Evolutionary conservation across 441 rosid species (phyloP).

Genomic region (Euphorbia corollata): DNA sequence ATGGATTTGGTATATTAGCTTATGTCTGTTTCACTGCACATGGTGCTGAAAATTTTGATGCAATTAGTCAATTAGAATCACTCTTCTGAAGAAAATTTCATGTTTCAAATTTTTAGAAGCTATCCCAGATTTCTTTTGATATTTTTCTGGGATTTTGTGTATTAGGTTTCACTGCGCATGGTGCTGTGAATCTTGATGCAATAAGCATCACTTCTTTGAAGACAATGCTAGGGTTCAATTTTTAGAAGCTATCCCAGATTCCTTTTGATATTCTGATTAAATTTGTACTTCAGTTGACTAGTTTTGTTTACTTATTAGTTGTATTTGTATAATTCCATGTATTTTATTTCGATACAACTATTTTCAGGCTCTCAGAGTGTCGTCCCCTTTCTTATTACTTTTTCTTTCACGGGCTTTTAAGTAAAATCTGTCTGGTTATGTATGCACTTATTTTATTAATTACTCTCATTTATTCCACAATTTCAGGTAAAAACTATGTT

Average conservation of each 20-base stretch:
- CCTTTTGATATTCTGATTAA: conserved; percentile 4
- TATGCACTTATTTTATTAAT: background rate
- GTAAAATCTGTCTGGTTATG: background rate
- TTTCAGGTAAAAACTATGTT: conserved; percentile 80
- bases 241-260: background rate
- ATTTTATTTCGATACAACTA: background rate
- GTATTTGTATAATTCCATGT: no score
- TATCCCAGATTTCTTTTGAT: conserved; percentile 4
- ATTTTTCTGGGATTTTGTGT: no score
- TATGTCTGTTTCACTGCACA: background rate
- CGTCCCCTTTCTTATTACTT: background rate
- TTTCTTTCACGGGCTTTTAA: background rate
- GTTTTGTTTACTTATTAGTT: background rate
- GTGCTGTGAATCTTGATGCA: background rate
- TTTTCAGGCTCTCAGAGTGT: conserved; percentile 1
- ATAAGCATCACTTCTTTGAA: background rate
- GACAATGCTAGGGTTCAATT: background rate
- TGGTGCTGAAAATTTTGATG: conserved; percentile 1
- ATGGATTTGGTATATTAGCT: conserved; percentile 4
- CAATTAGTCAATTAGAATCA: background rate
- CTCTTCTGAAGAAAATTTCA: background rate
- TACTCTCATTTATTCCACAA: conserved; percentile 2
- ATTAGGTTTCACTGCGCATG: no score
- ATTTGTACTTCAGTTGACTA: background rate
- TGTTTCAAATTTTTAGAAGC: background rate